Base-by-base conservation (phyloP, 2,329 filamentous ascomycete genomes). In the Ascochyta lentis region DNA sequence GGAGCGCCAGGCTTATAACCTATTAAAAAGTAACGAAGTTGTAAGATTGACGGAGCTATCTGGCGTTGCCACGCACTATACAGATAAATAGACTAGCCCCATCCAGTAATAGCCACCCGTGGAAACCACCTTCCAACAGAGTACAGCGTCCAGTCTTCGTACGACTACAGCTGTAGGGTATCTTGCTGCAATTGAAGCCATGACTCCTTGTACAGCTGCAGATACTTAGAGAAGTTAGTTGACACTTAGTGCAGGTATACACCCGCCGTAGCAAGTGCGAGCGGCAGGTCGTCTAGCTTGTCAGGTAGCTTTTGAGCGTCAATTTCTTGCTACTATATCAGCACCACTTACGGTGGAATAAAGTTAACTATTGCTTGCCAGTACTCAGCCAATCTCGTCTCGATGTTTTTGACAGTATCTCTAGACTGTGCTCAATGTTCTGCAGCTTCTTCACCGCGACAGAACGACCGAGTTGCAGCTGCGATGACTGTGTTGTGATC, bases 241-340 rank as follows among this genome's bases (percentile, higher is more conserved):
- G 72, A 55, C 24, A 73, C 71, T 42, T 79, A 59, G 26, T 69
- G 52, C 13, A 83, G 73, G 55, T 79, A 83, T 0, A 77, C 56
- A 6, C 60, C 60, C 8, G 63, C 60, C 6, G 58, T 61, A 16
- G 60, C 50, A 3, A 65, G 43, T 29, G 63, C 51, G 31, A 55
- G 56, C 24, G 51, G 56, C 31, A 59, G 51, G 12, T 43, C 47
- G 19, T 55, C 51, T 19, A 59, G 47, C 26, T 55, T 37, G 2
- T 23, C 1, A 6, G 46, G 43, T 7, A 59, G 39, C 27, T 31
- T 44, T 29, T 67, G 75, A 4, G 68, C 68, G 58, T 68, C 68
- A 27, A 56, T 22, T 64, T 77, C 71, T 78, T 51, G 22, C 13
- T 33, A 40, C 13, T 35, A 2, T 48, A 27, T 59, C 24, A 45